These are phyloP conservation scores for Pilobolus umbonatus DNA, from an alignment of 192 early-diverging fungal species.

Conservation along the genomic window DNA sequence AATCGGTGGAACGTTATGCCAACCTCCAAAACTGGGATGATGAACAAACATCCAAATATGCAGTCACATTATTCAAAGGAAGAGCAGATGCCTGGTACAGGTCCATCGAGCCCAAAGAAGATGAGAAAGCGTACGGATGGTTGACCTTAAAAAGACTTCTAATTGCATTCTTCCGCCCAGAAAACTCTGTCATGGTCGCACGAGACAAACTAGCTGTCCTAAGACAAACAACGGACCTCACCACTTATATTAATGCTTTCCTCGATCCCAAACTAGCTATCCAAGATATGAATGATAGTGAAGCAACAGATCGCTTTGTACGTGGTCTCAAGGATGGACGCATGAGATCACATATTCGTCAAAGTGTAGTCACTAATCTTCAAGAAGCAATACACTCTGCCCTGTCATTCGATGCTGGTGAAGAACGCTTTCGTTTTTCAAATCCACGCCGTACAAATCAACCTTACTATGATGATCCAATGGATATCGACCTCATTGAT, in stretches of 20 bases:
- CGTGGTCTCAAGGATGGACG: background rate
- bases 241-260: background rate
- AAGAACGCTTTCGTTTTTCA: background rate
- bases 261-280: background rate
- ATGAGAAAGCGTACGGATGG: too few relatives aligned
- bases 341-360: background rate
- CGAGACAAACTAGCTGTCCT: background rate
- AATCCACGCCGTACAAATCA: background rate
- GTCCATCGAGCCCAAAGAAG: too few relatives aligned
- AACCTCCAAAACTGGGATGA: too few relatives aligned
- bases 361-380: background rate
- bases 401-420: background rate
- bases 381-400: background rate
- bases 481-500: background rate
- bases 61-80: too few relatives aligned
- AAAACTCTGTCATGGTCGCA: background rate
- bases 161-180: background rate
- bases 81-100: too few relatives aligned
- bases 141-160: background rate
- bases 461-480: background rate
- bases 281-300: background rate
- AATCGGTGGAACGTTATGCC: too few relatives aligned
- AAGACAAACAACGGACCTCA: background rate
- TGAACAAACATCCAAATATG: too few relatives aligned
- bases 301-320: background rate